Base-by-base conservation (phyloP, 208 protist species). In the Vickermania ingenoplastis region DNA sequence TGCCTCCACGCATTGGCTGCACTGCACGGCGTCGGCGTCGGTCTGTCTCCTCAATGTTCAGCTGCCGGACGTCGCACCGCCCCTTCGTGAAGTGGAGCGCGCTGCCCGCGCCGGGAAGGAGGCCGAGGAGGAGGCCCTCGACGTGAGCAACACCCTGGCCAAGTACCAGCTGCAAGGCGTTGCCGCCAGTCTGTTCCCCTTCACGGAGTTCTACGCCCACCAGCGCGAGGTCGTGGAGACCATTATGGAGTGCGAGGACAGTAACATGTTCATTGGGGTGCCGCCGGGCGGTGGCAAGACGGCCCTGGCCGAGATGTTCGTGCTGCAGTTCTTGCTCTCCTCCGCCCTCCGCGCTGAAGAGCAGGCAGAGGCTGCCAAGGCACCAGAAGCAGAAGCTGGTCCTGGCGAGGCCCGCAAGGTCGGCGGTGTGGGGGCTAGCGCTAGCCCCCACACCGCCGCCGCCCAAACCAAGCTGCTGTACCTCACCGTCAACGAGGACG, bases 251-350 rank as follows among this genome's bases (percentile, higher is more conserved):
- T 71, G 98, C 58, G 91, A 85, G 4, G 74, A 91, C 41, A 62
- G 91, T 26, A 99, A 97, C 75, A 66, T 99, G 14, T 85, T 99
- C 28, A 69, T 99, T 0, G 97, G 97, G 4, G 78, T 97, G 1
- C 97, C 98, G 7, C 97, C 95, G 2, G 93, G 94, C 5, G 77
- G 73, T 3, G 99, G 99, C 31, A 99, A 99, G 76, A 96, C 90
- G 21, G 79, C 69, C 14, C 41, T 92, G 22, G 90, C 90, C 3
- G 86, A 96, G 69, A 63, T 96, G 7, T 95, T 95, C 57, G 79
- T 85, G 23, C 58, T 91, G 41, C 75, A 83, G 41, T 95, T 95
- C 58, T 36, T 92, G 2, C 69, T 90, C 4, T 76, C 87, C 23
- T 61, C 71, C 50, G 76, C 78, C 7, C 27, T 85, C 48, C 31